Evolutionary conservation across 805 yeast species (phyloP).

Genomic region (Candida andamanensis): DNA sequence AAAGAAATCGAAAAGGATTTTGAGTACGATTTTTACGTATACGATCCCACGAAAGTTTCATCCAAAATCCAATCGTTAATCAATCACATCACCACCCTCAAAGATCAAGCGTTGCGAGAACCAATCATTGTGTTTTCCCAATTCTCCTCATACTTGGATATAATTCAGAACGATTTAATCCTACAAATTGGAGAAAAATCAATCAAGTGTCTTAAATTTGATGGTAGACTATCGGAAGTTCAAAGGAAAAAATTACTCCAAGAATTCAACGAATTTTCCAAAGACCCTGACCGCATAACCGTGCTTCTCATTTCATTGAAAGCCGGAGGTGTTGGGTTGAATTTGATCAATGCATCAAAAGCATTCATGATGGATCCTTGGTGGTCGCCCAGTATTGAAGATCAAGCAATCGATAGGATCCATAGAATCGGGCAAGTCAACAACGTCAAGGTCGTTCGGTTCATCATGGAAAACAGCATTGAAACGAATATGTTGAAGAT

Average conservation of each 20-base stretch:
- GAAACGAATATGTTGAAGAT: slow-evolving; percentile 86
- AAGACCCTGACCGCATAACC: slow-evolving; percentile 26
- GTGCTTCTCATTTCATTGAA: slow-evolving; percentile 71
- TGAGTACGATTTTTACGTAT: slow-evolving; percentile 33
- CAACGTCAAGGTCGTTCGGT: slow-evolving; percentile 69
- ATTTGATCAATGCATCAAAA: slow-evolving; percentile 74
- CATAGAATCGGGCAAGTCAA: slow-evolving; percentile 85
- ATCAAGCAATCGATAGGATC: slow-evolving; percentile 86
- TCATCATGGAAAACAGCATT: slow-evolving; percentile 75
- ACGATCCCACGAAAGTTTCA: slow-evolving; percentile 52
- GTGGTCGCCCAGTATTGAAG: slow-evolving; percentile 93
- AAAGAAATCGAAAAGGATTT: slow-evolving; percentile 19
- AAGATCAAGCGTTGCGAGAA: slow-evolving; percentile 54
- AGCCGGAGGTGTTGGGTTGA: slow-evolving; percentile 94
- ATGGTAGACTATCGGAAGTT: slow-evolving; percentile 67
- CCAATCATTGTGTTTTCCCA: slow-evolving; percentile 89
- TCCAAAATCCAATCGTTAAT: slow-evolving; percentile 70
- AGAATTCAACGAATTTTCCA: slow-evolving; percentile 38
- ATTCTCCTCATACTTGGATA: slow-evolving; percentile 75
- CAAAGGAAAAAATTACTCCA: slow-evolving; percentile 60
- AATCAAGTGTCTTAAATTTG: slow-evolving; percentile 64
- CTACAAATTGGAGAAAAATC: slow-evolving; percentile 31
- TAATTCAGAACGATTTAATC: slow-evolving; percentile 58
- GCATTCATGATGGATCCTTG: slow-evolving; percentile 95
- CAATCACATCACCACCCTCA: slow-evolving; percentile 49